Base-by-base conservation (phyloP, 2,329 filamentous ascomycete genomes). In the Neonectria hederae region DNA sequence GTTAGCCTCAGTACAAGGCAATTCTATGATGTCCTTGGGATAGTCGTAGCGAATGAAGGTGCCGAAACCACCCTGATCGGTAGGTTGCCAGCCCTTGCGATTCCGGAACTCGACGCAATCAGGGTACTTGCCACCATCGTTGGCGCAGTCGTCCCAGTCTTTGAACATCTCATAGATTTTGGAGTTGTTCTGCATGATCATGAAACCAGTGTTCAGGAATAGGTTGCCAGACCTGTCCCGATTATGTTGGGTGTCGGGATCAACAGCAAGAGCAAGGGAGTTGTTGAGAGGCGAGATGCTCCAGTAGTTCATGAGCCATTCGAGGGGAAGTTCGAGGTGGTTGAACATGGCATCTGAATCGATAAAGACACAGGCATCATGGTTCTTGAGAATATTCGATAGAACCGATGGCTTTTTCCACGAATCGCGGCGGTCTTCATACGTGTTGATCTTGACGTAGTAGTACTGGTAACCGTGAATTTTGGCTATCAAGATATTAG, bases 161-260 rank as follows among this genome's bases (percentile, higher is more conserved):
- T 81, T 78, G 51, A 86, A 76, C 40, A 86, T 83, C 24, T 81
- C 76, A 65, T 80, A 79, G 1, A 82, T 83, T 63, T 78, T 79
- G 13, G 77, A 71, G 68, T 82, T 82, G 72, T 84, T 83, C 74
- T 86, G 84, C 3, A 83, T 80, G 40, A 86, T 75, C 73, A 86
- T 84, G 76, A 86, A 86, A 17, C 84, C 84, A 1, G 83, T 84
- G 76, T 86, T 86, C 70, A 81, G 77, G 77, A 79, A 82, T 67
- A 76, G 67, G 54, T 77, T 78, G 59, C 75, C 76, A 24, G 74
- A 76, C 65, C 74, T 70, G 68, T 83, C 80, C 58, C 74, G 72
- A 72, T 83, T 83, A 69, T 70, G 69, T 24, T 79, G 72, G 38
- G 65, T 63, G 19, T 73, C 69, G 3, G 81, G 81, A 38, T 83